phyloP scores from a whole-genome alignment of 1,284 basidiomycete genomes.

The Neolentinus lepideus region DNA sequence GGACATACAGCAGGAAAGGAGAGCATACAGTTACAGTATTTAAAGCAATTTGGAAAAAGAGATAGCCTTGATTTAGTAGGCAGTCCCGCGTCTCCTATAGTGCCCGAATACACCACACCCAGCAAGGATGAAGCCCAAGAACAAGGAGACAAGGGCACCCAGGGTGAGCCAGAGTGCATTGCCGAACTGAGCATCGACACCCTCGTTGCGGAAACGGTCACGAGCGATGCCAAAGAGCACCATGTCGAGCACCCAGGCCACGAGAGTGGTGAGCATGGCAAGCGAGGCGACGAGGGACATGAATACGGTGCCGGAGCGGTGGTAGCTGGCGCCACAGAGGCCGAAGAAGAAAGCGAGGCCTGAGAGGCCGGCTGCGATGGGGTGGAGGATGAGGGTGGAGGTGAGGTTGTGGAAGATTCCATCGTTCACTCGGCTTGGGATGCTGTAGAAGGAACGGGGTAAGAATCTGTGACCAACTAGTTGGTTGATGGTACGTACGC shows the following conservation, averaged over 20 bases:
- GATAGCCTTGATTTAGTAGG: background rate
- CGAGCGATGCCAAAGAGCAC: slow-evolving; percentile 70
- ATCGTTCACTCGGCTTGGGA: slow-evolving; percentile 33
- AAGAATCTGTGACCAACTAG: background rate
- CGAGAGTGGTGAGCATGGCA: slow-evolving; percentile 54
- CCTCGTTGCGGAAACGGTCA: slow-evolving; percentile 45
- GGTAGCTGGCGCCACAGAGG: slow-evolving; percentile 53
- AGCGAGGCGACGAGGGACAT: slow-evolving; percentile 65
- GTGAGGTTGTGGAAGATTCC: slow-evolving; percentile 62
- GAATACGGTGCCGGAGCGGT: slow-evolving; percentile 64
- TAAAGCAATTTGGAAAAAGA: background rate
- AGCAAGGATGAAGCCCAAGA: slow-evolving; percentile 58
- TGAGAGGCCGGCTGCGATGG: slow-evolving; percentile 67
- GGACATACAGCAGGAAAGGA: background rate
- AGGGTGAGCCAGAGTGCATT: slow-evolving; percentile 77
- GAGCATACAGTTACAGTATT: background rate
- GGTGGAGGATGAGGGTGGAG: slow-evolving; percentile 66
- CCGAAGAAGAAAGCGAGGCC: slow-evolving; percentile 71
- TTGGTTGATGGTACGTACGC: slow-evolving; percentile 21
- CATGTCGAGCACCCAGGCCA: slow-evolving; percentile 74
- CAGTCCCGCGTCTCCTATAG: slow-evolving; percentile 38
- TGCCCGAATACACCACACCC: slow-evolving; percentile 63
- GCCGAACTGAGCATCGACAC: slow-evolving; percentile 51
- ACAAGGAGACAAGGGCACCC: slow-evolving; percentile 59
- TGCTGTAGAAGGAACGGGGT: background rate